Evolutionary conservation across 441 rosid species (phyloP), one percentile per base, ranked within the genome.

Genomic region (Lepidium campestre): DNA sequence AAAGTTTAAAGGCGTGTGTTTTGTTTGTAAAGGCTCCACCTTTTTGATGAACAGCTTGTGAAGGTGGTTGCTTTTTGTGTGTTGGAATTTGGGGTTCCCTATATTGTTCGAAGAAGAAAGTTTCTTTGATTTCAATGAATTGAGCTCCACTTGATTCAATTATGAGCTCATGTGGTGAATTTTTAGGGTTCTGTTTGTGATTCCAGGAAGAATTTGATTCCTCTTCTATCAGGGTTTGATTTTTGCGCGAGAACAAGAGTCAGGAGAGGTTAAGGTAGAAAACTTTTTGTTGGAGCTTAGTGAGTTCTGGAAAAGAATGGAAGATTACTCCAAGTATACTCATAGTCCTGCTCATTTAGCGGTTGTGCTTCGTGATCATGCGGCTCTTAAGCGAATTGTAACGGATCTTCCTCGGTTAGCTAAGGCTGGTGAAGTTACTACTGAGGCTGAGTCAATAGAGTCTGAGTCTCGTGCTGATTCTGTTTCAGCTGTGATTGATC

Each of bases 281-380:
- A 14, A 50, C 13, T 52, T 29, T 36, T 20, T 37, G 34, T 37
- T 27, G 60, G 53, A 36, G 49, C 25, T 46, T 17, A 20, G 60
- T 32, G 67, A 69, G 42, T 68, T 56, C 10, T 40, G 53, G 27
- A 45, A 69, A 52, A 25, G 15, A 39, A 94, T 94, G 99, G 99
- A 89, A 70, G 97, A 91, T 77, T 60, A 78, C 63, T 78, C 89
- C 4, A 86, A 76, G 77, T 94, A 86, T 70, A 70, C 75, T 36
- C 97, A 94, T 47, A 91, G 99, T 83, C 90, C 98, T 71, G 94
- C 85, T 14, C 99, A 94, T 78, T 52, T 81, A 65, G 99, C 98
- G 2, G 94, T 91, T 77, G 91, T 83, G 59, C 82, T 84, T 19
- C 91, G 85, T 5, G 97, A 94, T 64, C 64, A 91, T 76, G 86